Base-by-base conservation (phyloP, 2,329 filamentous ascomycete genomes). In the Incumbomyces lentus region DNA sequence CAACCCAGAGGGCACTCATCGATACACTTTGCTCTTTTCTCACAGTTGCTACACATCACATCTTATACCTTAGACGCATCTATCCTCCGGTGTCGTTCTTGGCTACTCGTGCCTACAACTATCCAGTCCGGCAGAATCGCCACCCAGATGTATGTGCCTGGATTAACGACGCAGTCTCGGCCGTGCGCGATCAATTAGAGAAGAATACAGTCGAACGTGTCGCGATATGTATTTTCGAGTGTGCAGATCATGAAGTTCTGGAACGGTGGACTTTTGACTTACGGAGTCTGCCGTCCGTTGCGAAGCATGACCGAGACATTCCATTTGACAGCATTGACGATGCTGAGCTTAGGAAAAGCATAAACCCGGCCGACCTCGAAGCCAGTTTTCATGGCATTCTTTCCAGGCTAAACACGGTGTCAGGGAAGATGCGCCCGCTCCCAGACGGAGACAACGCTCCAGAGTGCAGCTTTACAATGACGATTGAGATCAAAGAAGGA, bases 121-220 rank as follows among this genome's bases (percentile, higher is more conserved):
- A 87, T 49, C 76, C 86, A 26, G 83, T 93, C 38, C 82, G 84
- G 58, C 88, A 95, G 62, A 90, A 80, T 50, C 83, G 88, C 48
- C 88, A 95, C 64, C 86, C 89, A 0, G 78, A 78, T 56, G 84
- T 95, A 53, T 93, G 86, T 72, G 70, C 79, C 58, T 95, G 89
- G 84, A 80, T 95, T 64, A 78, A 74, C 60, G 84, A 92, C 62
- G 86, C 88, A 54, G 77, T 92, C 35, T 70, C 79, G 52, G 83
- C 86, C 31, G 76, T 88, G 17, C 73, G 78, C 49, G 71, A 70
- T 2, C 83, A 93, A 66, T 72, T 95, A 31, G 73, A 84, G 40
- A 74, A 71, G 62, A 71, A 74, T 54, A 69, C 66, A 46, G 73
- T 79, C 31, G 68, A 73, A 26, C 67, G 68, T 45, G 70, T 80